Evolutionary conservation across 345 rosid genomes (phyloP), one percentile per base, ranked within the genome.

Genomic region (Salix koriyanagi): DNA sequence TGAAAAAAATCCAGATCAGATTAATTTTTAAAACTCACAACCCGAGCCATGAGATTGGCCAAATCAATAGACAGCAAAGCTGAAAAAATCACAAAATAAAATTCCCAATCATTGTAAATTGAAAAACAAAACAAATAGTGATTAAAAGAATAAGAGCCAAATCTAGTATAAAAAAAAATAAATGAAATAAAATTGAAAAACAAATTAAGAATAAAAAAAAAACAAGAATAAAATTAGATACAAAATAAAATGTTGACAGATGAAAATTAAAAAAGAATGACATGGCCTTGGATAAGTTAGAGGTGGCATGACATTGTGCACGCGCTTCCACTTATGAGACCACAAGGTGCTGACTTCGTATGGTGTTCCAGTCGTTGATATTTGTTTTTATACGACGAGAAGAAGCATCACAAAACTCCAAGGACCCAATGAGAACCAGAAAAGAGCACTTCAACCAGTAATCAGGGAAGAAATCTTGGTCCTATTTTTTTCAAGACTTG

Each of bases 11-110:
- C 12, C 3, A 9, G 2, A 39, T 39, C 10, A 2, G 0, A 0
- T 10, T 39, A 8, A 9, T 9, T 41, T 41, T 9, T 41, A 8
- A 9, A 8, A 41, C 12, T 0, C 12, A 2, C 9, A 9, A 41
- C 0, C 12, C 12, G 0, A 0, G 2, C 2, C 0, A 9, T 9
- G 11, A 41, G 11, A 39, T 10, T 1, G 2, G 2, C 0, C 2
- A 39, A 39, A 2, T 1, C 11, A 7, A 39, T 8, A 39, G 11
- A 39, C 1, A 2, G 2, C 11, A 39, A 8, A 9, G 0, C 44
- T 0, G 0, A 41, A 41, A 9, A 41, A 41, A 9, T 41, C 3
- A 41, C 12, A 41, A 9, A 9, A 10, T 8, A 41, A 41, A 41
- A 41, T 9, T 9, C 12, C 8, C 44, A 41, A 9, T 41, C 3